Conservation (phyloP, 106 monocot genomes). For the Dendrobium catenatum region DNA sequence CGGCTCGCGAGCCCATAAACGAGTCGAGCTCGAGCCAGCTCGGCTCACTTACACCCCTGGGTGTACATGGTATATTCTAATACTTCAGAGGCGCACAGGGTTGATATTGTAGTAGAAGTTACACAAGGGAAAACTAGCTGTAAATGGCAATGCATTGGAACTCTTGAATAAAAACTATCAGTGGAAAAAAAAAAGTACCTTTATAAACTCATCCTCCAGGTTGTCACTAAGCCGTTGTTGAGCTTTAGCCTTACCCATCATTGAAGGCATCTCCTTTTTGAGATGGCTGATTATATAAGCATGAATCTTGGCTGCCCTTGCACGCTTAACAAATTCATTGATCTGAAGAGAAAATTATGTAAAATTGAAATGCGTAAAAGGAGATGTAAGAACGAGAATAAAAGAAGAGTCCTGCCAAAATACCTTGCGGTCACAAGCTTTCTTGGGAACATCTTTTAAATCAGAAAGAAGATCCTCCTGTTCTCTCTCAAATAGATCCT, state of each 20-base stretch:
- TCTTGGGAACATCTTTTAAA: conserved; percentile 92
- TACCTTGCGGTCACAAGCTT: conserved; percentile 86
- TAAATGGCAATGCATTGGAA: too few species aligned
- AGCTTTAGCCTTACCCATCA: conserved; percentile 92
- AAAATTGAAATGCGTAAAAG: neutral
- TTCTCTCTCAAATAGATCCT: conserved; percentile 87
- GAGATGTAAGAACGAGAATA: neutral
- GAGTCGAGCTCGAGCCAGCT: too few species aligned
- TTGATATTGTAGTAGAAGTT: too few species aligned
- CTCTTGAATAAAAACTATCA: too few species aligned
- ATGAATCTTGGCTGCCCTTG: conserved; percentile 88
- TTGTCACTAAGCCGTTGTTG: conserved; percentile 76
- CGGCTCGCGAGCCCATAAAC: too few species aligned
- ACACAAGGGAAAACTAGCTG: too few species aligned
- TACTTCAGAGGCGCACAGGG: too few species aligned
- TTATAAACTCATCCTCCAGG: conserved; percentile 76
- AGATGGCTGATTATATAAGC: conserved; percentile 90
- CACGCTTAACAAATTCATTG: conserved; percentile 96
- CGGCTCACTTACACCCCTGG: too few species aligned
- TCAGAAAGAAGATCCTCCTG: conserved; percentile 94
- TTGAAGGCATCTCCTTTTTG: conserved; percentile 92
- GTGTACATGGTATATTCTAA: too few species aligned
- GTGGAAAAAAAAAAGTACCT: conserved; percentile 30
- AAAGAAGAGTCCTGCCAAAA: neutral
- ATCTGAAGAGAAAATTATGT: conserved; percentile 32